Evolutionary conservation across 2,329 filamentous ascomycete species (phyloP).

Genomic region (Apiospora arundinis): DNA sequence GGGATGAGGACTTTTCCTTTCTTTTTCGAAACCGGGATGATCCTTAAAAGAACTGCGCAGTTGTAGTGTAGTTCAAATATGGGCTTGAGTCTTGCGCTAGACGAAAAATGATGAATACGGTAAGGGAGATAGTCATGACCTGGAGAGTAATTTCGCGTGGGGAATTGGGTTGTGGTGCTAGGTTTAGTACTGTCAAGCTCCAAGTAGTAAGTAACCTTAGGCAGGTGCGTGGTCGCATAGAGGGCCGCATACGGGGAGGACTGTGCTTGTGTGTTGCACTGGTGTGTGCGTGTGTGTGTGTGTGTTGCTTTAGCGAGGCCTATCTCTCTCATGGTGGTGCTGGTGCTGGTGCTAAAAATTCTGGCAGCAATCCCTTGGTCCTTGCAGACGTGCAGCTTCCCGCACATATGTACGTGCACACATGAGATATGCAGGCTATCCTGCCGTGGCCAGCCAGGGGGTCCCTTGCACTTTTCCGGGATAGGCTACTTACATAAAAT

Average conservation of each 20-base stretch:
- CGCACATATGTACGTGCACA: slow-evolving; percentile 36
- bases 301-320: slow-evolving; percentile 4
- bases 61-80: neutral
- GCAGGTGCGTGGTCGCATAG: slow-evolving; percentile 31
- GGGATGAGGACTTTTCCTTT: slow-evolving; percentile 6
- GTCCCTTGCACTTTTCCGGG: slow-evolving; percentile 2
- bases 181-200: no score
- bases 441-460: slow-evolving; percentile 34
- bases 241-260: slow-evolving; percentile 33
- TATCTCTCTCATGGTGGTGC: no score
- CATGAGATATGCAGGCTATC: slow-evolving; percentile 35
- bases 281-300: no score
- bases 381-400: slow-evolving; percentile 33
- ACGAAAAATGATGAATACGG: slow-evolving; percentile 7
- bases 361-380: slow-evolving; percentile 33
- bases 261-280: neutral
- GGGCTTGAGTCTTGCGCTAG: neutral
- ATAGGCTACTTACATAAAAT: slow-evolving; percentile 15
- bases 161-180: slow-evolving; percentile 27
- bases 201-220: no score
- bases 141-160: slow-evolving; percentile 32
- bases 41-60: neutral
- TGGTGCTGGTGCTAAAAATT: neutral
- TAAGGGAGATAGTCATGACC: slow-evolving; percentile 3
- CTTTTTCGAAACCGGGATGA: neutral